Evolutionary conservation across 1,284 basidiomycete genomes (phyloP).

Genomic region (Cystobasidiaceae sp.): DNA sequence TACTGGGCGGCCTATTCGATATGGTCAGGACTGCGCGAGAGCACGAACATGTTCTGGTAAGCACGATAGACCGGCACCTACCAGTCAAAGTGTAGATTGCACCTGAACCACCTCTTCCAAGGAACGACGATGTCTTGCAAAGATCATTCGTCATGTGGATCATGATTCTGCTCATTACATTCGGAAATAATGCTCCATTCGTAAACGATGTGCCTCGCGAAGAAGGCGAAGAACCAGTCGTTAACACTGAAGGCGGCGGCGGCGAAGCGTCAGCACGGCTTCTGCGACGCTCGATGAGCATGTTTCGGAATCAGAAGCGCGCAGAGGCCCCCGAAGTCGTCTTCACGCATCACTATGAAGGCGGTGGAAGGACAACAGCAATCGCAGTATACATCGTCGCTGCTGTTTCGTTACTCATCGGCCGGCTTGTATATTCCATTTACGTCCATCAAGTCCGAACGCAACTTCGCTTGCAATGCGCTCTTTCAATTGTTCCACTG

Average conservation of each 20-base stretch:
- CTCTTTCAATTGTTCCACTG: background rate
- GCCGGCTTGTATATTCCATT: conserved; percentile 6
- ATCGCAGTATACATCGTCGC: conserved; percentile 18
- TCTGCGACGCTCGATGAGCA: no score
- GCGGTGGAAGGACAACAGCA: conserved; percentile 8
- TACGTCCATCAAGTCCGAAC: conserved; percentile 16
- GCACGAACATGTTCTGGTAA: conserved; percentile 26
- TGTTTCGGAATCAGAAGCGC: background rate
- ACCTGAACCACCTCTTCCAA: background rate
- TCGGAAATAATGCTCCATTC: conserved; percentile 9
- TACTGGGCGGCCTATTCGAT: conserved; percentile 10
- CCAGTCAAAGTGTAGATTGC: background rate
- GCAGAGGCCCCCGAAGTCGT: background rate
- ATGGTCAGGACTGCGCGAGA: conserved; percentile 16
- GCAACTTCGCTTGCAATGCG: background rate
- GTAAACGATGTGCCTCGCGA: background rate
- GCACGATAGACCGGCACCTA: background rate
- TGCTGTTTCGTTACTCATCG: background rate
- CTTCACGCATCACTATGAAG: conserved; percentile 9
- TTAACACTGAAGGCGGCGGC: background rate
- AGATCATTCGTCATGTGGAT: conserved; percentile 16
- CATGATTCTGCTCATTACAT: conserved; percentile 22
- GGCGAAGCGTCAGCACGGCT: background rate
- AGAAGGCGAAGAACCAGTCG: background rate
- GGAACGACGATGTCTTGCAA: conserved; percentile 24